Conservation (phyloP, 805 yeast genomes). For the Sugiyamaella chiloensis region DNA sequence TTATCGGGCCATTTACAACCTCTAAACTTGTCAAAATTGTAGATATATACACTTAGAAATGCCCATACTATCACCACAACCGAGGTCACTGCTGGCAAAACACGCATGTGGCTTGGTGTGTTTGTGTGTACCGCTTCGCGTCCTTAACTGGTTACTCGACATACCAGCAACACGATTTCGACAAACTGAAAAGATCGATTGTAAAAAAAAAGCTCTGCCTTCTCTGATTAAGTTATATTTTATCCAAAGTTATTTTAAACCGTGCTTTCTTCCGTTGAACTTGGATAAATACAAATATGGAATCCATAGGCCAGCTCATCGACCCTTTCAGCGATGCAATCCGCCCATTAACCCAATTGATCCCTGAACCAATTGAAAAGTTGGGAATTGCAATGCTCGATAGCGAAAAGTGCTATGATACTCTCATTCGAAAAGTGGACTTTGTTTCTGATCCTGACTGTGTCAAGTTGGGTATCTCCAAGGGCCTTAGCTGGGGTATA, state of each 20-base stretch:
- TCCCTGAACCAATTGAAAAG: slow-evolving; percentile 26
- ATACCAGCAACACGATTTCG: too few species aligned
- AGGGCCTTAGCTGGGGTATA: slow-evolving; percentile 37
- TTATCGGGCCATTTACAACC: slow-evolving; percentile 20
- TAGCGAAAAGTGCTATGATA: slow-evolving; percentile 24
- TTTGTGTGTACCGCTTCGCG: too few species aligned
- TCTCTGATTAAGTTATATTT: too few species aligned
- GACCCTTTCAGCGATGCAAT: slow-evolving; percentile 19
- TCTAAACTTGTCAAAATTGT: slow-evolving; percentile 47
- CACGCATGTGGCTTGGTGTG: too few species aligned
- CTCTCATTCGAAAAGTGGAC: slow-evolving; percentile 25
- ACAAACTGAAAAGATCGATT: too few species aligned
- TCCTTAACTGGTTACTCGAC: too few species aligned
- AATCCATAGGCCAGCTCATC: slow-evolving; percentile 8
- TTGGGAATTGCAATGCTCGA: slow-evolving; percentile 25
- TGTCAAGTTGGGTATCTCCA: slow-evolving; percentile 32
- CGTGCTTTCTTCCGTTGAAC: too few species aligned
- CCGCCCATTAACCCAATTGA: slow-evolving; percentile 19
- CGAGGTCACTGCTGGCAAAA: slow-evolving; percentile 3
- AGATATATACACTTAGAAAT: slow-evolving; percentile 57
- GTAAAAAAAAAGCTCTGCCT: too few species aligned
- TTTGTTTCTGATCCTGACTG: slow-evolving; percentile 27
- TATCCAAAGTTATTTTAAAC: too few species aligned
- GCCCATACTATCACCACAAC: slow-evolving; percentile 41
- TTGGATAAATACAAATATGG: too few species aligned